A percentile compares a stretch with the other conserved stretches of the same genome.
Evolutionary conservation across 2,329 filamentous ascomycete species (phyloP).

Genomic region (Stachybotrys elegans): DNA sequence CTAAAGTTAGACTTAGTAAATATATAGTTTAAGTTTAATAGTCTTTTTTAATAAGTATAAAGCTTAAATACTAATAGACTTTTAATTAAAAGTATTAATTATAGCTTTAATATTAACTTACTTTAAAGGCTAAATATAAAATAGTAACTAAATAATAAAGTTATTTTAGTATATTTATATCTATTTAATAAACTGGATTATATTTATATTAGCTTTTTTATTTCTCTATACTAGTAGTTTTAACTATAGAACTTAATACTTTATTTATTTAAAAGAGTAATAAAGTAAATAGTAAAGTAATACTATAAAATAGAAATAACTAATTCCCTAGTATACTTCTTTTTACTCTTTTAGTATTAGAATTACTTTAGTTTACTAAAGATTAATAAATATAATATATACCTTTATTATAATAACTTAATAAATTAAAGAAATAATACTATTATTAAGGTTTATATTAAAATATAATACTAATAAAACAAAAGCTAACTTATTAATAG

Average conservation of each 20-base stretch:
- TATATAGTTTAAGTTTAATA: not conserved
- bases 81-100: not conserved
- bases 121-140: not conserved
- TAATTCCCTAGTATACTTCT: constrained; percentile 3
- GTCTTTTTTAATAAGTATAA: constrained; percentile 2
- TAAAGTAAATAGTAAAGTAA: constrained; percentile 6
- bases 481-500: not conserved
- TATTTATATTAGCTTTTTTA: constrained; percentile 7
- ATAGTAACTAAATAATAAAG: not conserved
- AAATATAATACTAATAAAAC: not conserved
- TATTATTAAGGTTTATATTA: constrained; percentile 2
- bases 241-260: constrained; percentile 1
- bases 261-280: constrained; percentile 5
- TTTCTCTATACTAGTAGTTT: constrained; percentile 5
- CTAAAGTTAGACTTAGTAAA: not conserved
- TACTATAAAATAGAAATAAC: not conserved
- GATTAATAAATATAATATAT: constrained; percentile 3
- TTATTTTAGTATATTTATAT: constrained; percentile 7
- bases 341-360: constrained; percentile 2
- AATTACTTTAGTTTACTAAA: constrained; percentile 8
- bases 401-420: constrained; percentile 7
- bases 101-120: not conserved
- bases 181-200: constrained; percentile 8
- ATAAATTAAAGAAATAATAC: not conserved
- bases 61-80: not conserved